A percentile compares a stretch with the other conserved stretches of the same genome.
Evolutionary conservation across 306 rosid species (phyloP).

Genomic region (Begonia masoniana): DNA sequence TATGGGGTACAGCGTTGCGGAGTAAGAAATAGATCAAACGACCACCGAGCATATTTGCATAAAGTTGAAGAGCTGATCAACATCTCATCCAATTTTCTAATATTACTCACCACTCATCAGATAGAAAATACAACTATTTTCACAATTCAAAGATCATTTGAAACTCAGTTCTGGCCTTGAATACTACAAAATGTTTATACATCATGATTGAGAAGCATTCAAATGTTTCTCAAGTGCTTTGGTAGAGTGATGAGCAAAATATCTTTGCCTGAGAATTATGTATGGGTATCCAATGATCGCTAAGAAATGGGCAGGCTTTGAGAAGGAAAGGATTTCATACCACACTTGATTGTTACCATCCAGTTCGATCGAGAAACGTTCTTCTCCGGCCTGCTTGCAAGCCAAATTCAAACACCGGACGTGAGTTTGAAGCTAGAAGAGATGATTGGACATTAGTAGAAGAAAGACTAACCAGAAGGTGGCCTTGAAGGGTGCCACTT

Average conservation of each 20-base stretch:
- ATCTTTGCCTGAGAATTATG: conserved; percentile 64
- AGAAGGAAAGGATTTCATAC: conserved; percentile 86
- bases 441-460: conserved; percentile 1
- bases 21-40: too few species aligned
- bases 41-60: too few species aligned
- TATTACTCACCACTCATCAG: too few species aligned
- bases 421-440: background rate
- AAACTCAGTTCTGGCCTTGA: too few species aligned
- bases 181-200: background rate
- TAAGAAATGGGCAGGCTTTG: conserved; percentile 70
- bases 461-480: conserved; percentile 58
- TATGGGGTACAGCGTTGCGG: too few species aligned
- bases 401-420: conserved; percentile 3
- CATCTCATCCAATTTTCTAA: too few species aligned
- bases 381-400: conserved; percentile 76
- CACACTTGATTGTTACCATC: conserved; percentile 84
- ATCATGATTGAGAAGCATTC: conserved; percentile 17
- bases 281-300: conserved; percentile 81
- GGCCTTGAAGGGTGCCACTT: conserved; percentile 90
- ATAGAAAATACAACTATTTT: too few species aligned
- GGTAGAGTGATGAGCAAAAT: conserved; percentile 69
- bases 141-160: too few species aligned
- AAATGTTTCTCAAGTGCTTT: conserved; percentile 46
- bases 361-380: conserved; percentile 70
- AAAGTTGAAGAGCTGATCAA: too few species aligned